A percentile compares a stretch with the other conserved stretches of the same genome.
Conservation (phyloP, 208 protist genomes). For the Trypanosoma scelopori region DNA sequence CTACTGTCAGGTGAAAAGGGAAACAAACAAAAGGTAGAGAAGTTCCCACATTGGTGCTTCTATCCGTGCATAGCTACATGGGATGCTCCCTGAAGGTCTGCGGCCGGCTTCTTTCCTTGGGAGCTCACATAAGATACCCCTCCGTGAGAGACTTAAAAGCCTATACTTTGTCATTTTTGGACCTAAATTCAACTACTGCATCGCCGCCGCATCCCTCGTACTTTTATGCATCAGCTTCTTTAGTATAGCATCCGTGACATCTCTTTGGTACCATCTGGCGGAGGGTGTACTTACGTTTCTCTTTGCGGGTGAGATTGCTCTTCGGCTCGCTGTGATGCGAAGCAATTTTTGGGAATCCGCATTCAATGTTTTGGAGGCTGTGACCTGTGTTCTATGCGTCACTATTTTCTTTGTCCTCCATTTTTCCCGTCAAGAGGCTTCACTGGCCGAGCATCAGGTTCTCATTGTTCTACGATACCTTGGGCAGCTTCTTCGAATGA, state of each 20-base stretch:
- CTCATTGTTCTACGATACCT: slow-evolving; percentile 33
- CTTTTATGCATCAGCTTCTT: slow-evolving; percentile 30
- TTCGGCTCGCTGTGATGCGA: slow-evolving; percentile 33
- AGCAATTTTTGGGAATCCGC: slow-evolving; percentile 35
- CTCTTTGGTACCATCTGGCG: slow-evolving; percentile 31
- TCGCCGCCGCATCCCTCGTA: slow-evolving; percentile 24
- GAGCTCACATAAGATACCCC: slow-evolving; percentile 7
- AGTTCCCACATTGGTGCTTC: neutral
- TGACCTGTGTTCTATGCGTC: slow-evolving; percentile 24
- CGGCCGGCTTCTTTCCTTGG: neutral
- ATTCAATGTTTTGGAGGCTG: slow-evolving; percentile 29
- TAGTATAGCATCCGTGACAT: slow-evolving; percentile 13
- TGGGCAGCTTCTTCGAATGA: slow-evolving; percentile 31
- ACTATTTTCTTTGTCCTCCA: slow-evolving; percentile 32
- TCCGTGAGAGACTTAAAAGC: slow-evolving; percentile 30
- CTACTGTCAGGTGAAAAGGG: neutral
- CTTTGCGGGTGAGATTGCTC: slow-evolving; percentile 28
- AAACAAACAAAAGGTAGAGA: no score
- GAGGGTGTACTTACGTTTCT: slow-evolving; percentile 37
- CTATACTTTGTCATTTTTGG: slow-evolving; percentile 36
- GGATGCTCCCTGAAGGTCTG: slow-evolving; percentile 3
- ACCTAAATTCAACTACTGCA: slow-evolving; percentile 18
- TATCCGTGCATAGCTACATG: neutral
- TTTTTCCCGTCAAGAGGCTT: slow-evolving; percentile 16
- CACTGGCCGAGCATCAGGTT: slow-evolving; percentile 29